Evolutionary conservation across 345 rosid genomes (phyloP), one percentile per base, ranked within the genome.

Genomic region (Noccaea caerulescens): DNA sequence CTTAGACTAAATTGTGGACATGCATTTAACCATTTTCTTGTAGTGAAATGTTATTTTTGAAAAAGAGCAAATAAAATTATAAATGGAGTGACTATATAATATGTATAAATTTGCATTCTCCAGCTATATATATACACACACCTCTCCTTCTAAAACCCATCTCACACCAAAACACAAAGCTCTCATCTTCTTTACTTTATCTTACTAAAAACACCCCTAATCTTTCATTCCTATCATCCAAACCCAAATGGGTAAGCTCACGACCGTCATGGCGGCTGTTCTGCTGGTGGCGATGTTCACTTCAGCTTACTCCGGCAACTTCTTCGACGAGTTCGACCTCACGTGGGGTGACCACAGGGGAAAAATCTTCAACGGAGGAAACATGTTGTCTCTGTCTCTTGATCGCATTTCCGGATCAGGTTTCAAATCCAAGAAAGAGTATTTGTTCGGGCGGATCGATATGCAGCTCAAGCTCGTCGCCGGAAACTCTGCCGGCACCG

Each of bases 391-490:
- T 10, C 73, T 87, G 32, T 76, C 84, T 2, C 67, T 84, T 0
- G 91, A 87, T 65, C 66, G 58, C 13, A 75, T 71, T 42, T 87
- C 89, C 0, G 87, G 91, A 14, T 84, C 87, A 0, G 92, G 92
- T 1, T 84, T 87, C 37, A 74, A 73, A 51, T 87, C 89, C 61
- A 83, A 82, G 76, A 83, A 77, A 49, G 85, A 85, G 49, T 87
- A 82, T 68, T 13, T 87, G 7, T 87, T 80, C 51, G 87, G 87
- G 1, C 79, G 86, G 45, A 80, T 87, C 18, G 89, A 85, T 57
- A 83, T 83, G 89, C 86, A 87, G 67, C 81, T 87, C 51, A 87
- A 87, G 68, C 87, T 87, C 41, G 89, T 87, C 7, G 86, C 87
- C 2, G 84, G 87, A 14, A 82, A 87, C 73, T 84, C 92, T 8